Evolutionary conservation across 2,329 filamentous ascomycete species (phyloP).

Genomic region (Xylaria hypoxylon): DNA sequence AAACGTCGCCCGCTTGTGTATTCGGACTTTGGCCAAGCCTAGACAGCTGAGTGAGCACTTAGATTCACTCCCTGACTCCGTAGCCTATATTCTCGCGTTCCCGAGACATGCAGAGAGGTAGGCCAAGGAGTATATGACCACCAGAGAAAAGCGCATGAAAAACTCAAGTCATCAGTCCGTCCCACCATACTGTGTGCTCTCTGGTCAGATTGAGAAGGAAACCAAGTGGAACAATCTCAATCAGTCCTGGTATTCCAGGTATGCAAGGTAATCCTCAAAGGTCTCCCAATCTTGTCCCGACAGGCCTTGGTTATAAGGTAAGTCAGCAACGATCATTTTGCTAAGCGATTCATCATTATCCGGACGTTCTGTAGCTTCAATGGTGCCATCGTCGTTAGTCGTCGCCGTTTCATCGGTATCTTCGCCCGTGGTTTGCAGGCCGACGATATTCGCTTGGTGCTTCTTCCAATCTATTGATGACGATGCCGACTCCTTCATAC

Average conservation of each 20-base stretch:
- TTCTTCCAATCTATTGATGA: constrained; percentile 31
- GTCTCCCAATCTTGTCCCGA: constrained; percentile 29
- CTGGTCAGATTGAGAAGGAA: no score
- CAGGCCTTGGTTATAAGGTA: constrained; percentile 32
- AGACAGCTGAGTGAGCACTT: no score
- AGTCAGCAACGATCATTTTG: constrained; percentile 28
- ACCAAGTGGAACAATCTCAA: no score
- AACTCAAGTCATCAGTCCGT: no score
- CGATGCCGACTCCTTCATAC: constrained; percentile 1
- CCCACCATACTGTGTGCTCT: no score
- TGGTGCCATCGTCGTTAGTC: constrained; percentile 3
- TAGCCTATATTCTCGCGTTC: no score
- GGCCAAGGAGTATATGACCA: no score
- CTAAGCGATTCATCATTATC: constrained; percentile 25
- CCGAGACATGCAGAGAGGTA: no score
- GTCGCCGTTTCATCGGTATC: not conserved
- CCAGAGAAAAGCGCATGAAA: no score
- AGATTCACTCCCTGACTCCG: no score
- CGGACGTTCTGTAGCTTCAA: not conserved
- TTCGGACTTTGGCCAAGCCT: no score
- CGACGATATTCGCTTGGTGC: constrained; percentile 30
- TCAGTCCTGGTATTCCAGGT: constrained; percentile 31
- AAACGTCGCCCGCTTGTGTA: no score
- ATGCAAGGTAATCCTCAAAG: constrained; percentile 35
- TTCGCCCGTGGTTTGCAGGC: constrained; percentile 21